Percentiles rank a stretch among this genome's conserved stretches.
Conservation (phyloP, 116 monocot genomes). For the Phalaenopsis hybrid region DNA sequence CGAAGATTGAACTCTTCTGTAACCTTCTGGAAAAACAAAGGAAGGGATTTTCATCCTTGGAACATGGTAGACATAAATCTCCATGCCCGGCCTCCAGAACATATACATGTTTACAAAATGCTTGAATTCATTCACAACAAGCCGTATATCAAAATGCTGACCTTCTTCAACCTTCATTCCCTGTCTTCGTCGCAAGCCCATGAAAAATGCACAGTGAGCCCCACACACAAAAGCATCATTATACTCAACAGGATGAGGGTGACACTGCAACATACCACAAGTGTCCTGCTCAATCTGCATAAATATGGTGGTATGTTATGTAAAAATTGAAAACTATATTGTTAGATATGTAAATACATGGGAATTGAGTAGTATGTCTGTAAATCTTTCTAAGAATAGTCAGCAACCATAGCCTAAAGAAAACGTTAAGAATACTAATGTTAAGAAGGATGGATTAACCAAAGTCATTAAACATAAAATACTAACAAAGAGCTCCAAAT, state of each 20-base stretch:
- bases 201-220: constrained; percentile 75
- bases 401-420: too few relatives aligned
- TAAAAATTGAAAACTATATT: too few relatives aligned
- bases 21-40: constrained; percentile 81
- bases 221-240: constrained; percentile 45
- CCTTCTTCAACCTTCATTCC: constrained; percentile 59
- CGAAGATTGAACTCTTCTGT: constrained; percentile 35
- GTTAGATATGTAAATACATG: too few relatives aligned
- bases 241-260: constrained; percentile 83
- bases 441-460: too few relatives aligned
- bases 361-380: too few relatives aligned
- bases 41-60: constrained; percentile 75
- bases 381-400: too few relatives aligned
- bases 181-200: constrained; percentile 81
- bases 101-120: constrained; percentile 64
- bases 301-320: too few relatives aligned
- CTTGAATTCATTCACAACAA: constrained; percentile 79
- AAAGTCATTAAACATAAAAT: too few relatives aligned
- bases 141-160: constrained; percentile 93
- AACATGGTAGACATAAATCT: constrained; percentile 83
- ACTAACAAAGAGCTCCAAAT: too few relatives aligned
- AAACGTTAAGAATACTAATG: too few relatives aligned
- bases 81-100: constrained; percentile 93
- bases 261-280: constrained; percentile 71
- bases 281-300: constrained; percentile 61